Evolutionary conservation across 73 alveolate genomes (phyloP).

Genomic region (Symbiodinium natans): DNA sequence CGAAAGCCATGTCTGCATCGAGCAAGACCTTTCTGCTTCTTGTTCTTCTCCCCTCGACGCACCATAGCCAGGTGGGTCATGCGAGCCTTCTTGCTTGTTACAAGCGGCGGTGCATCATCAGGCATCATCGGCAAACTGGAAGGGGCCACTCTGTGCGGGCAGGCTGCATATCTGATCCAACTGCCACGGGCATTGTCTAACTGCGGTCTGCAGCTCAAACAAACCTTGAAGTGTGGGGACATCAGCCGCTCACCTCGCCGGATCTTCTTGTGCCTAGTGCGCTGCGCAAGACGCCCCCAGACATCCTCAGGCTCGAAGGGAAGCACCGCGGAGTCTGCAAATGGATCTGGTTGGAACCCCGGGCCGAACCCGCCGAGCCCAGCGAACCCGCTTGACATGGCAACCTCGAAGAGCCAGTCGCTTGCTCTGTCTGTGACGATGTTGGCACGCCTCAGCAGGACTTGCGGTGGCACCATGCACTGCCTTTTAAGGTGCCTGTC

Average conservation of each 20-base stretch:
- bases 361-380: not conserved
- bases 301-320: not conserved
- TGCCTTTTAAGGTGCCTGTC: not conserved
- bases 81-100: not conserved
- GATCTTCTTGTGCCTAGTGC: not conserved
- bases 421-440: not conserved
- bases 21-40: conserved; percentile 35
- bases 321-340: not conserved
- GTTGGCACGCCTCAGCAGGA: not conserved
- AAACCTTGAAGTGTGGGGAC: not conserved
- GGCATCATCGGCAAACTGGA: not conserved
- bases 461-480: not conserved
- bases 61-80: conserved; percentile 87
- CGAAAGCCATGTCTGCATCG: conserved; percentile 55
- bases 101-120: not conserved
- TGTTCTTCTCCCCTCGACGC: conserved; percentile 50
- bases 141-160: not conserved
- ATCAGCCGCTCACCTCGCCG: not conserved
- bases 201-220: not conserved
- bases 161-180: not conserved
- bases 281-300: not conserved
- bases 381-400: not conserved
- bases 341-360: not conserved
- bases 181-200: not conserved
- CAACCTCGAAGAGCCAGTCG: not conserved